Base-by-base conservation (phyloP, 2,329 filamentous ascomycete species). In the Fusarium subglutinans region DNA sequence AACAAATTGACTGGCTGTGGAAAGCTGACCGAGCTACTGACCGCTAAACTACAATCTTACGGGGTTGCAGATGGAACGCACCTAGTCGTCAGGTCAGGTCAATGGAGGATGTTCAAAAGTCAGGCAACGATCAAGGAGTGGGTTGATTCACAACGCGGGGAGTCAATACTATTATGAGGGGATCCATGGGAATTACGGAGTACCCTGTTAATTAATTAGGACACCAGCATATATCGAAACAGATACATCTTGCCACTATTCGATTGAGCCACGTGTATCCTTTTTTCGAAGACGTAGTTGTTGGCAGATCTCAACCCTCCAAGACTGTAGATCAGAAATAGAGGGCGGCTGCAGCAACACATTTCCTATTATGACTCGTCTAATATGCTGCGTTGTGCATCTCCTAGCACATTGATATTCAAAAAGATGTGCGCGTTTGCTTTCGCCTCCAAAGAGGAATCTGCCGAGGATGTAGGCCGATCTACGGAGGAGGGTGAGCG, bases 281-380 rank as follows among this genome's bases (percentile, higher is more conserved):
- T 15, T 28, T 37, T 43, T 53, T 60, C 53, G 47, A 63, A 63
- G 35, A 50, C 40, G 66, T 73, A 60, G 70, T 43, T 58, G 33
- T 43, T 18, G 59, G 73, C 44, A 74, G 73, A 77, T 77, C 72
- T 59, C 58, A 70, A 71, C 66, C 72, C 54, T 67, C 45, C 43
- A 48, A 55, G 37, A 48, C 41, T 41, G 74, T 59, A 75, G 76
- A 77, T 77, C 74, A 65, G 56, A 60, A 53, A 72, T 37, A 64
- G 66, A 69, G 63, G 65, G 72, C 62, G 65, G 71, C 60, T 54
- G 54, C 60, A 60, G 48, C 59, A 70, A 70, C 66, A 33, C 51
- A 70, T 69, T 33, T 41, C 54, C 37, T 26, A 51, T 24, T 40
- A 14, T 47, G 35, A 54, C 58, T 70, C 45, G 51, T 64, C 66